Base-by-base conservation (phyloP, 2,329 filamentous ascomycete genomes). In the Tolypocladium inflatum region DNA sequence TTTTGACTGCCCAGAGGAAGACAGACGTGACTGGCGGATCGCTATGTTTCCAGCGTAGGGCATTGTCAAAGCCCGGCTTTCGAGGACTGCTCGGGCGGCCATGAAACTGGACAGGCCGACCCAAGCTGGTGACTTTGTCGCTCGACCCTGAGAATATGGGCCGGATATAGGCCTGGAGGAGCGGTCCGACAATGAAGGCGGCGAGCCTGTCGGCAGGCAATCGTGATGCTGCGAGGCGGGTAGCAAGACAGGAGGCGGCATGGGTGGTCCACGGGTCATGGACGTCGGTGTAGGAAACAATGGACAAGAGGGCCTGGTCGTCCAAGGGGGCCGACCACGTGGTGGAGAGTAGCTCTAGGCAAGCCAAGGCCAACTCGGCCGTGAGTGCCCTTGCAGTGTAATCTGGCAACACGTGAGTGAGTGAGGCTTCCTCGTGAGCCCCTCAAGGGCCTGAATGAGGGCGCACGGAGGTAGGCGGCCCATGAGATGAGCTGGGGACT, bases 91-190 rank as follows among this genome's bases (percentile, higher is more conserved):
- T 59, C 2, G 59, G 51, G 11, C 55, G 23, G 11, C 53, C 30
- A n/a, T 42, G 56, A 58, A 69, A 71, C 3, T 64, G 63, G 9
- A 62, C 61, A 17, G 70, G 69, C 39, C 71, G 60, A 1, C 71
- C 71, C 3, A 67, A 66, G 23, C 62, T 53, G 9, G 69, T 68
- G 54, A 69, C 37, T 63, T 63, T 3, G 83, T 78, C 23, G 77
- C 80, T 19, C 15, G 81, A 76, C 59, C 78, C 79, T 35, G 79
- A 77, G 74, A 92, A 91, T 7, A 89, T 73, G 35, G 86, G 86
- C 42, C 85, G 85, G 55, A 92, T 78, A 65, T 85, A 85, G 64
- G 74, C 73, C 61, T 80, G 76, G 4, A 92, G 79, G 58, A 91
- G 75, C 43, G 78, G 73, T n/a, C 78, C 74, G 21, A 79, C 73